Evolutionary conservation across 2,329 filamentous ascomycete species (phyloP), one percentile per base, ranked within the genome.

Genomic region (Curvularia sp.): DNA sequence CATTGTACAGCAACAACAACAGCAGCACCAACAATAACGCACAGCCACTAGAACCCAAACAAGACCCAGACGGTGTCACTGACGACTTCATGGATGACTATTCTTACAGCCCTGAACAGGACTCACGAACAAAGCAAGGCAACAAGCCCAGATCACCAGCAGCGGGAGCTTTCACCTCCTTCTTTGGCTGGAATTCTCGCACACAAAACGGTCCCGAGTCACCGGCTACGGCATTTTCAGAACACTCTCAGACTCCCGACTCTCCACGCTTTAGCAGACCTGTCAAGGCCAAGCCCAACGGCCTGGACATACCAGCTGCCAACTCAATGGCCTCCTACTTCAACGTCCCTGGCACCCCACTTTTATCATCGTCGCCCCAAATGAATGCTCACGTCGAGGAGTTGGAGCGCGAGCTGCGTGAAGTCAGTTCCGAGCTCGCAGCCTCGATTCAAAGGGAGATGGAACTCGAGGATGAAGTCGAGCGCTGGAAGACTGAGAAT

Each of bases 361-460:
- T 78, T 49, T 76, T 77, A 58, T 79, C 77, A 48, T 77, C 66
- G 52, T 79, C 76, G 69, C 80, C 71, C 54, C 78, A 71, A 68
- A 80, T 73, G 71, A 83, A 77, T 68, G 80, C 83, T 65, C 83
- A 93, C 76, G 85, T 96, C 71, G 87, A 92, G 75, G 92, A 96
- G 75, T 89, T 99, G 82, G 95, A 99, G 81, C 90, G 93, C 75
- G 95, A 99, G 82, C 79, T 99, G 66, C 92, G 92, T 69, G 91
- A 94, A 77, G 94, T 99, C 79, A 96, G 92, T 81, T 86, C 89
- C 59, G 95, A 99, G 83, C 83, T 99, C 75, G 95, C 95, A 32
- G 86, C 88, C 66, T 98, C 95, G 27, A 98, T 99, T 72, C 88
- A 91, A 69, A 87, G 95, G 60, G 95, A 99, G 80, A 94, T 99